A percentile compares a stretch with the other conserved stretches of the same genome.
Evolutionary conservation across 1,284 basidiomycete genomes (phyloP).

Genomic region (Hortiboletus rubellus): DNA sequence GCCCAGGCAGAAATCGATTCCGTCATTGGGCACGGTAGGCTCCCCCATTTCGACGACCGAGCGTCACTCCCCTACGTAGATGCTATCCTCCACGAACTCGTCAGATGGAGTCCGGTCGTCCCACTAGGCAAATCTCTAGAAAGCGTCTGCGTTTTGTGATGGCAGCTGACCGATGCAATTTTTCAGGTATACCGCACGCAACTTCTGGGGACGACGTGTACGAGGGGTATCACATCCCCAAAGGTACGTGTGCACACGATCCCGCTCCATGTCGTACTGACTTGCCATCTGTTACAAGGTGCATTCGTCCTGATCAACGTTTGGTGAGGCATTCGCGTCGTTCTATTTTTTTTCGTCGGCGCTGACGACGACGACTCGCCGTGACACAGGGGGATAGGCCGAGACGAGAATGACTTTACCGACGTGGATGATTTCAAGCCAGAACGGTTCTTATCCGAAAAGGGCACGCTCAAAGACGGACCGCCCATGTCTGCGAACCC

Average conservation of each 20-base stretch:
- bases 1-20: constrained; percentile 37
- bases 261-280: constrained; percentile 4
- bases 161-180: background rate
- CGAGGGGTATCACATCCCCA: constrained; percentile 31
- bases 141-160: constrained; percentile 4
- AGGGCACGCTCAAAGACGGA: constrained; percentile 21
- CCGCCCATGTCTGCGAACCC: constrained; percentile 37
- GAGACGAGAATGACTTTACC: constrained; percentile 18
- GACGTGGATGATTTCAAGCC: constrained; percentile 26
- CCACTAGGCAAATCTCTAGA: constrained; percentile 31
- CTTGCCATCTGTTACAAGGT: constrained; percentile 14
- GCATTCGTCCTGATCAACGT: constrained; percentile 31
- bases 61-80: constrained; percentile 36
- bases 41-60: constrained; percentile 38
- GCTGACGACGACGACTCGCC: background rate
- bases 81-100: constrained; percentile 39
- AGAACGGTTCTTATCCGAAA: constrained; percentile 22
- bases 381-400: constrained; percentile 34
- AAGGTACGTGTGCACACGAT: constrained; percentile 14
- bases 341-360: background rate
- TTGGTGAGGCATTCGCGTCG: constrained; percentile 14
- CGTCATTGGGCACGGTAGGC: constrained; percentile 31
- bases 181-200: constrained; percentile 29
- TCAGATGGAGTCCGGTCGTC: constrained; percentile 38
- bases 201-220: constrained; percentile 33